Evolutionary conservation across 306 rosid species (phyloP).

Genomic region (Prunus kanzakura): DNA sequence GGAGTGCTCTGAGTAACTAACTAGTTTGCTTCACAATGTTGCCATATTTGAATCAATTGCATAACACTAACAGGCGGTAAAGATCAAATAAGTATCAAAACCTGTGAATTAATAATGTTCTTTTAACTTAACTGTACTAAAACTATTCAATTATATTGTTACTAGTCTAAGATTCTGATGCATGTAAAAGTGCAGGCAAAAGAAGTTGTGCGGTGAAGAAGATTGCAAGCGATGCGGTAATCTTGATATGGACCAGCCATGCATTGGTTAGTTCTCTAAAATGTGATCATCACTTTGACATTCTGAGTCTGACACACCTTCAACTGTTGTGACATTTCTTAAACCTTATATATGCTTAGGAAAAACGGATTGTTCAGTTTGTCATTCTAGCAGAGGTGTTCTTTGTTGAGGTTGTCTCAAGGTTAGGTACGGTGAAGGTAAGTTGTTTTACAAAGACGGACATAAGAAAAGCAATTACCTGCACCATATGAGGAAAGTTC

Average conservation of each 20-base stretch:
- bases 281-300: neutral
- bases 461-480: neutral
- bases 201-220: slow-evolving; percentile 68
- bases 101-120: neutral
- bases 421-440: slow-evolving; percentile 83
- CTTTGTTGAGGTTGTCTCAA: slow-evolving; percentile 69
- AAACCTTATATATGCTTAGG: slow-evolving; percentile 35
- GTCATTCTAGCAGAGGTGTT: slow-evolving; percentile 70
- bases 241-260: slow-evolving; percentile 54
- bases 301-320: neutral
- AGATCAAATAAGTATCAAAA: neutral
- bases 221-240: slow-evolving; percentile 69
- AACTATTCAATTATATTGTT: neutral
- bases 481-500: neutral
- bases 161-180: neutral
- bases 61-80: neutral
- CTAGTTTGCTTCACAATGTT: neutral
- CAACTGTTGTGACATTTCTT: slow-evolving; percentile 9
- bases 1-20: neutral
- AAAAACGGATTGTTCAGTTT: slow-evolving; percentile 71
- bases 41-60: neutral
- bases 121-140: neutral
- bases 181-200: slow-evolving; percentile 50
- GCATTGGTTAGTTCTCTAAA: slow-evolving; percentile 48
- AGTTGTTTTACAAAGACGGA: neutral